These are phyloP conservation scores for Solanum sejunctum DNA, from an alignment of 257 asterid genomes.

Conservation along the genomic window DNA sequence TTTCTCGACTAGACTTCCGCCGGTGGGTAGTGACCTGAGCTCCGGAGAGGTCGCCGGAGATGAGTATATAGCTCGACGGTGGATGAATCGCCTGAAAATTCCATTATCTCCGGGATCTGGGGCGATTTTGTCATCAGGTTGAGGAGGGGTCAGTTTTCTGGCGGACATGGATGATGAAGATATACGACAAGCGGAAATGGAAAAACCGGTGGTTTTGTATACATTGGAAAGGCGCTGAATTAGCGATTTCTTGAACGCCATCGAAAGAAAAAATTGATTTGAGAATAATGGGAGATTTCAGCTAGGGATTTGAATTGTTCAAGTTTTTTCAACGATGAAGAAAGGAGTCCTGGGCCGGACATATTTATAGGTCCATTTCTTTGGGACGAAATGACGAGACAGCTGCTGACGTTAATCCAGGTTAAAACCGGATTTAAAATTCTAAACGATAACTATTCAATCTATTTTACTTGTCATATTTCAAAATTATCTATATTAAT, in stretches of 20 bases:
- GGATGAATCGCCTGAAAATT: not conserved
- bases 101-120: not conserved
- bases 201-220: not conserved
- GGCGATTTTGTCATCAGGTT: not conserved
- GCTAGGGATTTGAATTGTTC: not conserved
- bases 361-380: not conserved
- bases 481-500: not conserved
- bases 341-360: not conserved
- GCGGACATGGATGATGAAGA: not conserved
- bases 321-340: not conserved
- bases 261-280: not conserved
- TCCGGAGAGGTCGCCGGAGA: not conserved
- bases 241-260: not conserved
- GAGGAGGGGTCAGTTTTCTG: not conserved
- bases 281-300: not conserved
- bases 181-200: not conserved
- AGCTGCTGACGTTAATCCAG: not conserved
- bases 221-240: not conserved
- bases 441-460: not conserved
- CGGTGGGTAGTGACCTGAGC: not conserved
- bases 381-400: not conserved
- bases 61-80: not conserved
- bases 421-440: not conserved
- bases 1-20: conserved; percentile 1
- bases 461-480: not conserved